These are phyloP conservation scores for Leucocoprinus leucothites DNA, from an alignment of 768 basidiomycete genomes.

Conservation along the genomic window DNA sequence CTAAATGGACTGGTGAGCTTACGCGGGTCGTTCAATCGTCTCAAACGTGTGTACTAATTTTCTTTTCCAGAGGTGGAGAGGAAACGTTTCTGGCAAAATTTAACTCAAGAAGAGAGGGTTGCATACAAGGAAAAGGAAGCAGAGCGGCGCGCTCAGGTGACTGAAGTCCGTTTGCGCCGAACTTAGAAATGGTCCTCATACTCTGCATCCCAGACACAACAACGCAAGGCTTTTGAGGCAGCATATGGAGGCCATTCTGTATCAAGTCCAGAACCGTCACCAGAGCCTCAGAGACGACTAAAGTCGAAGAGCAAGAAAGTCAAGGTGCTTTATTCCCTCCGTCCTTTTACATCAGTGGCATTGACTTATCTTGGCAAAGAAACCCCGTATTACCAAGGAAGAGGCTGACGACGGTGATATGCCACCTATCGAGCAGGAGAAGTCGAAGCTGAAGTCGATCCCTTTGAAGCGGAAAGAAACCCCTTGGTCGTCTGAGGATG, in stretches of 20 bases:
- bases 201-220: background rate
- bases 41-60: background rate
- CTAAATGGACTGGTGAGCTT: conserved; percentile 58
- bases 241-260: background rate
- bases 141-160: conserved; percentile 13
- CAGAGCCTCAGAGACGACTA: background rate
- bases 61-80: conserved; percentile 34
- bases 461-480: background rate
- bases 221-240: conserved; percentile 4
- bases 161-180: background rate
- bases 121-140: conserved; percentile 13
- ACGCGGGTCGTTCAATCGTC: background rate
- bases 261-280: background rate
- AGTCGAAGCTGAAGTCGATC: background rate
- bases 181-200: background rate
- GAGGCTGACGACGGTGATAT: conserved; percentile 11
- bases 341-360: background rate
- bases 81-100: conserved; percentile 30
- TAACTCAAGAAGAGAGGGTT: conserved; percentile 18
- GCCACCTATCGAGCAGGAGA: conserved; percentile 1
- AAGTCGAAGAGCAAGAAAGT: background rate
- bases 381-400: background rate
- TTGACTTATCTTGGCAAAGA: background rate
- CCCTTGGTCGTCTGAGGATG: background rate
- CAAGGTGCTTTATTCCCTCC: background rate